Evolutionary conservation across 495 filamentous ascomycete species (phyloP).

Genomic region (Stereocaulon alpinum): DNA sequence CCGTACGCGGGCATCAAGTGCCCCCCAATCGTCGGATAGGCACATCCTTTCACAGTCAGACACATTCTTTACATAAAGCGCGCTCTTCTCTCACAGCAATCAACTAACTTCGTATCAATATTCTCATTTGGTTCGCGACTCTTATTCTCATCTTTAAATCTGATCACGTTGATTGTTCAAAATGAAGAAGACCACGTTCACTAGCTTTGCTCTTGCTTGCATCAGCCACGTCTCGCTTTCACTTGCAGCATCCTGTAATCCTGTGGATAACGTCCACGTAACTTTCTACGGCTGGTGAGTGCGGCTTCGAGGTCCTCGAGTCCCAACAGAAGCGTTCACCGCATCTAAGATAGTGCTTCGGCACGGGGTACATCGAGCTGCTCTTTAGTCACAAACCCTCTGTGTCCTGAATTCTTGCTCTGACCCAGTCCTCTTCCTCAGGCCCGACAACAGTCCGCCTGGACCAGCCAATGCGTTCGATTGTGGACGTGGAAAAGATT

Average conservation of each 20-base stretch:
- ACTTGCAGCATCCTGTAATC: slow-evolving; percentile 6
- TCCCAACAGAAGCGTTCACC: too few relatives aligned
- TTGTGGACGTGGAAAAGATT: slow-evolving; percentile 24
- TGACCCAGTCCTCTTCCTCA: too few relatives aligned
- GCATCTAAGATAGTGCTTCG: too few relatives aligned
- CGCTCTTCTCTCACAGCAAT: background rate
- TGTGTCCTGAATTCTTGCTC: too few relatives aligned
- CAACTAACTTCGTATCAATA: background rate
- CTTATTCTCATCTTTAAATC: background rate
- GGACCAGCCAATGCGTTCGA: slow-evolving; percentile 32
- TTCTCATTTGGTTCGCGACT: background rate
- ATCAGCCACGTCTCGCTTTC: background rate
- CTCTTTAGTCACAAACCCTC: too few relatives aligned
- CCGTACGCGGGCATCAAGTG: background rate
- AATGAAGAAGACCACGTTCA: background rate
- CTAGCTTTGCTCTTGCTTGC: background rate
- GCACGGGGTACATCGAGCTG: too few relatives aligned
- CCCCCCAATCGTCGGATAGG: background rate
- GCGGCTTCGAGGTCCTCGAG: too few relatives aligned
- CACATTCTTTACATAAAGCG: background rate
- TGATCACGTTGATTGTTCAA: background rate
- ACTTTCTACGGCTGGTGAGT: slow-evolving; percentile 33
- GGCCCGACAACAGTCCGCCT: slow-evolving; percentile 34
- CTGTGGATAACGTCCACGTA: slow-evolving; percentile 9
- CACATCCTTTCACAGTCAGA: background rate